These are phyloP conservation scores for Colletotrichum acutatum DNA, from an alignment of 2,329 filamentous ascomycete species.

Conservation along the genomic window DNA sequence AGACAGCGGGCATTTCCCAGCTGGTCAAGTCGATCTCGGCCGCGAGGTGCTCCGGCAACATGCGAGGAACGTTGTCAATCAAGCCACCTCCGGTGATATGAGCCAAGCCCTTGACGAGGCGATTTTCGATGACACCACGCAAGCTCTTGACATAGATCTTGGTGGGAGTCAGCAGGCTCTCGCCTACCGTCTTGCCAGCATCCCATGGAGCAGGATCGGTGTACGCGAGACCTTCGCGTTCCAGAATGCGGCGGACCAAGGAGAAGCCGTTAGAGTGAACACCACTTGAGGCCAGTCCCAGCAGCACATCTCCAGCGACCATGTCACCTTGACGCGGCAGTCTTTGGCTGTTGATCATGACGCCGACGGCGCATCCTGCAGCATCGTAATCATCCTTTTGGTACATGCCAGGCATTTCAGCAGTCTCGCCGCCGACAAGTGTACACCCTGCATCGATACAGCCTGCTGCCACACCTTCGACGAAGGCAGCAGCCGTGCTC, in stretches of 20 bases:
- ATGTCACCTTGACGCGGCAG: constrained; percentile 83
- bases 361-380: constrained; percentile 88
- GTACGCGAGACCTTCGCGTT: constrained; percentile 77
- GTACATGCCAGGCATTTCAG: constrained; percentile 98
- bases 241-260: constrained; percentile 90
- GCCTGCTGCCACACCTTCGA: constrained; percentile 88
- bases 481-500: constrained; percentile 82
- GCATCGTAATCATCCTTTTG: constrained; percentile 90
- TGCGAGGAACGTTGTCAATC: constrained; percentile 92
- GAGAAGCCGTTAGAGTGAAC: constrained; percentile 98
- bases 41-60: constrained; percentile 82
- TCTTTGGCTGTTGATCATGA: constrained; percentile 75
- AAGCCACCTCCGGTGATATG: constrained; percentile 98
- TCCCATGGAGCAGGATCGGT: constrained; percentile 83
- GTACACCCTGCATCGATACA: constrained; percentile 88
- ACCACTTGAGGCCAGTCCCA: constrained; percentile 87
- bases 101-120: constrained; percentile 87
- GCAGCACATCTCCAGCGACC: constrained; percentile 83
- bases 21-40: constrained; percentile 82
- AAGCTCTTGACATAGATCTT: constrained; percentile 91
- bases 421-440: constrained; percentile 96
- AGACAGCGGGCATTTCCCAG: constrained; percentile 83
- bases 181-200: constrained; percentile 70
- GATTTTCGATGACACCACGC: constrained; percentile 71
- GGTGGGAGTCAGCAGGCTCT: constrained; percentile 86